Evolutionary conservation across 805 yeast genomes (phyloP).

Genomic region (Kuraishia capsulata): DNA sequence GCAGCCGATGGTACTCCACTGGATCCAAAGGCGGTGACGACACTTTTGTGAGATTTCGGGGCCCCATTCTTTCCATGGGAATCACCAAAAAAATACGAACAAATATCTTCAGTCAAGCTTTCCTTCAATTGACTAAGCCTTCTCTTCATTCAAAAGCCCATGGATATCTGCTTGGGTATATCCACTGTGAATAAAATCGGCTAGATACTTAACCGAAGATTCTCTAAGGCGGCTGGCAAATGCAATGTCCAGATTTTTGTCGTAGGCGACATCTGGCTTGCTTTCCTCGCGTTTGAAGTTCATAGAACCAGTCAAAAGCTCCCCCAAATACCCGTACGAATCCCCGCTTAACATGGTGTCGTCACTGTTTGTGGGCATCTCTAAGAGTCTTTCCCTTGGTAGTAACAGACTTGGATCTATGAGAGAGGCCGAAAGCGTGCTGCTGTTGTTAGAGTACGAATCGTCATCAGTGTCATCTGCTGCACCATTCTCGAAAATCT

Average conservation of each 20-base stretch:
- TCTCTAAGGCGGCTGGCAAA: conserved; percentile 9
- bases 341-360: conserved; percentile 19
- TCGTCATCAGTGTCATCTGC: not conserved
- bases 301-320: conserved; percentile 18
- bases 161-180: conserved; percentile 10
- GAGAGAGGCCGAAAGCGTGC: conserved; percentile 1
- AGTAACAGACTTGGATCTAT: conserved; percentile 9
- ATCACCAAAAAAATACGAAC: no score
- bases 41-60: not conserved
- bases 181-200: conserved; percentile 20
- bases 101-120: no score
- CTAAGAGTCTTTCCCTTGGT: conserved; percentile 12
- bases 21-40: conserved; percentile 57
- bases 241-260: conserved; percentile 6
- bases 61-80: no score
- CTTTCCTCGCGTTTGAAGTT: conserved; percentile 4
- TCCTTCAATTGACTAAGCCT: no score
- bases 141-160: not conserved
- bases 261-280: conserved; percentile 15
- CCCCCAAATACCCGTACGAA: conserved; percentile 36
- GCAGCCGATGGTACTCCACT: conserved; percentile 43
- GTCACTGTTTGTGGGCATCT: conserved; percentile 7
- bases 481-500: not conserved
- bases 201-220: conserved; percentile 27
- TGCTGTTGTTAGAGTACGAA: not conserved